Base-by-base conservation (phyloP, 768 basidiomycete genomes). In the Saitozyma podzolica region DNA sequence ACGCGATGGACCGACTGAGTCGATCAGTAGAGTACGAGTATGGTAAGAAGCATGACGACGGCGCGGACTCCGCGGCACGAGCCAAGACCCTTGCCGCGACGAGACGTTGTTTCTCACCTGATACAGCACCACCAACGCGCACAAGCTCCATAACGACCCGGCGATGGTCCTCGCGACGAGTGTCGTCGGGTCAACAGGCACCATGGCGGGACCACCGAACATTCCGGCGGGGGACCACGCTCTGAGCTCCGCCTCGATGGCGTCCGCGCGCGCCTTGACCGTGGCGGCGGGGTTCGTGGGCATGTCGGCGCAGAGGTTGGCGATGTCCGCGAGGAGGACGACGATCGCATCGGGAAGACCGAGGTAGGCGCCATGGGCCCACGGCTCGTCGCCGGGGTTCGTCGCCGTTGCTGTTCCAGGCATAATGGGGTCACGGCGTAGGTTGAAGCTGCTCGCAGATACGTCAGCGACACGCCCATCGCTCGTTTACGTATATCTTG, bases 91-190 rank as follows among this genome's bases (percentile, higher is more conserved):
- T 29, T 5, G 29, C 2, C 29, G 29, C 5, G 29, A 29, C 5
- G 29, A 29, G 5, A 29, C 29, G 29, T 29, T 29, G n/a, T n/a
- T 5, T 29, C 29, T 29, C 29, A 29, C 29, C 29, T 29, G 29
- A 29, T 29, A 29, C 29, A 29, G 29, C 29, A 29, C 29, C 29
- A 29, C 29, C 29, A 29, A 29, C 2, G 29, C 29, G 29, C 29
- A 29, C 19, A 61, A 49, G 9, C 66, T 50, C 66, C 66, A 68
- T 52, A 68, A 50, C 56, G 64, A 54, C 9, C 66, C 66, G 8
- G 66, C 66, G 41, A 68, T 68, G 6, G 66, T 68, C n/a, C 63
- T 59, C 37, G 63, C 61, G 17, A 68, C 57, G n/a, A 68, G 40
- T 2, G 66, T 63, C 16, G 63, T 57, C 4, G 65, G 55, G 40